Percentiles rank a stretch among this genome's conserved stretches.
Conservation (phyloP, 768 basidiomycete genomes). For the Termitomyces bulborhizus region DNA sequence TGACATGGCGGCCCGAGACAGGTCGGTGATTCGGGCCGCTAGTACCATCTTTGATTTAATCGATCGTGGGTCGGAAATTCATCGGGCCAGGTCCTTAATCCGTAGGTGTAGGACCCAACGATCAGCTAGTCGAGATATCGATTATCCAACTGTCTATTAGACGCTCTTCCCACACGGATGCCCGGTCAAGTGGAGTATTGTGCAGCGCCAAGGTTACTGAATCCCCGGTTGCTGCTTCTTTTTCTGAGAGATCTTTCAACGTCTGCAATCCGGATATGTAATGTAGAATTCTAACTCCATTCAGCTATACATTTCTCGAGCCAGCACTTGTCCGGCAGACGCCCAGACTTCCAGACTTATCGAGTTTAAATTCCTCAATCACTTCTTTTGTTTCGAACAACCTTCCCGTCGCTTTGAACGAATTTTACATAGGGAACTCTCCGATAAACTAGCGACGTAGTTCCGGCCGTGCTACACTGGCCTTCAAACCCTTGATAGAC, state of each 20-base stretch:
- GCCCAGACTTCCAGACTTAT: background rate
- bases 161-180: too few species aligned
- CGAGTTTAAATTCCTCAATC: slow-evolving; percentile 17
- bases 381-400: slow-evolving; percentile 19
- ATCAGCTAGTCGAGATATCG: too few species aligned
- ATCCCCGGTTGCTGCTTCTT: too few species aligned
- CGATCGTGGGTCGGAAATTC: background rate
- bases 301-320: background rate
- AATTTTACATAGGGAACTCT: slow-evolving; percentile 4
- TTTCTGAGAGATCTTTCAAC: too few species aligned
- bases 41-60: background rate
- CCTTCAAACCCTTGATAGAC: background rate
- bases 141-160: too few species aligned
- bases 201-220: too few species aligned
- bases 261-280: background rate
- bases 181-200: too few species aligned
- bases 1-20: too few species aligned
- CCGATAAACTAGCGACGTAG: slow-evolving; percentile 18
- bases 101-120: too few species aligned
- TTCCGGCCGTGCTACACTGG: background rate
- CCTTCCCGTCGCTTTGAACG: background rate
- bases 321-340: background rate
- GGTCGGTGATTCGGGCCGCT: too few species aligned
- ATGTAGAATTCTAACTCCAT: background rate
- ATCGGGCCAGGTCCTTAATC: background rate